Percentiles rank a stretch among this genome's conserved stretches.
phyloP scores from a whole-genome alignment of 129 eudicot genomes.

The Pulicaria dysenterica region DNA sequence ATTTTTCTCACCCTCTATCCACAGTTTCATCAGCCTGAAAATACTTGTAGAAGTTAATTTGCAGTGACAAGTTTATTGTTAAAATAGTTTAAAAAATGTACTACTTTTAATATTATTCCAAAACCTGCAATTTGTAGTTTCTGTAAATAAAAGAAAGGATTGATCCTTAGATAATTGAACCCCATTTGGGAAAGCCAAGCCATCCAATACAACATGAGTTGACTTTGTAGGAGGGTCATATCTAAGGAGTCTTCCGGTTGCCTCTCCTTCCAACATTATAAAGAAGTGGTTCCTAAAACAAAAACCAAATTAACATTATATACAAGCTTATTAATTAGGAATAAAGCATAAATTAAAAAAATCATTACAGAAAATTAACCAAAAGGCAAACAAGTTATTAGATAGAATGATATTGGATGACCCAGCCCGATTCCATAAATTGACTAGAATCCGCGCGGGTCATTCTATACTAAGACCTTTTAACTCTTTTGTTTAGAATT shows the following conservation, averaged over 20 bases:
- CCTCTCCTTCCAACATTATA: constrained; percentile 94
- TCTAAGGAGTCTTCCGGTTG: constrained; percentile 80
- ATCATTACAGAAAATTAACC: too few species aligned
- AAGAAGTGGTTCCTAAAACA: constrained; percentile 72
- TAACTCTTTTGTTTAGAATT: too few species aligned
- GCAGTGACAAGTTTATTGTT: too few species aligned
- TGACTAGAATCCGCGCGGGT: too few species aligned
- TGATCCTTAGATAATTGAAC: constrained; percentile 86
- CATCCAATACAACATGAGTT: constrained; percentile 79
- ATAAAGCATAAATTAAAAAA: neutral
- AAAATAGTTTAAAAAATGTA: too few species aligned
- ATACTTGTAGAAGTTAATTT: neutral
- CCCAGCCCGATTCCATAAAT: too few species aligned
- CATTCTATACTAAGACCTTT: too few species aligned
- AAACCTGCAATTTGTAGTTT: constrained; percentile 95
- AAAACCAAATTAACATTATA: constrained; percentile 11
- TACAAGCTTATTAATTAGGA: neutral
- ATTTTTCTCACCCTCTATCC: constrained; percentile 64
- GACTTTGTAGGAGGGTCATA: constrained; percentile 85
- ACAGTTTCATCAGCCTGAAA: constrained; percentile 67
- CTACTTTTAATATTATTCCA: neutral
- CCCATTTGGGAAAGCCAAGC: constrained; percentile 95
- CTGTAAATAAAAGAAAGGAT: constrained; percentile 74
- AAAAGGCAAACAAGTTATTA: too few species aligned
- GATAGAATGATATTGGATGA: too few species aligned